Base-by-base conservation (phyloP, 1,139 yeast genomes). In the Barnettozyma hawaiiensis region DNA sequence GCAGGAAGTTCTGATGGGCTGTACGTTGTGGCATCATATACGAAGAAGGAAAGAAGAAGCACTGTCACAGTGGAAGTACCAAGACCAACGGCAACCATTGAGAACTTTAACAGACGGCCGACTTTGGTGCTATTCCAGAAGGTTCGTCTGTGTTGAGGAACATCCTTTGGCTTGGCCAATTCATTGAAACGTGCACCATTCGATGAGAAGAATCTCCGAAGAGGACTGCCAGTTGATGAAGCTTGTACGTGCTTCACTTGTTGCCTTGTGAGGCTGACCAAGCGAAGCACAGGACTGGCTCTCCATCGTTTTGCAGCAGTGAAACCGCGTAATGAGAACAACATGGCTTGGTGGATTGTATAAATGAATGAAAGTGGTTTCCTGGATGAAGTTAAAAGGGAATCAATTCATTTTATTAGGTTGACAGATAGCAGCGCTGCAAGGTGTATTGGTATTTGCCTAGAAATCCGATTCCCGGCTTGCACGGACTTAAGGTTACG, bases 21-120 rank as follows among this genome's bases (percentile, higher is more conserved):
- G 45, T 71, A 80, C 9, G 85, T 79, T n/a, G 81, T 72, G 21
- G 77, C 67, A 58, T 80, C 85, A 54, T 78, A 79, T 37, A 76
- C 53, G 60, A 80, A 78, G 58, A 79, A 75, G 1, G 67, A 72
- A 5, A 64, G 61, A 16, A 73, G 35, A 4, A 69, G 55, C 6
- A 62, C 46, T 3, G 62, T 56, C 20, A 72, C 47, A 1, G 74
- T 60, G 0, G 70, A 61, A 21, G 69, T 64, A n/a, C 71, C 58
- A n/a, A 66, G 48, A 29, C 76, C 76, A 22, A 65, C 52, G 4
- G 66, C 55, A 11, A 66, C 34, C 24, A 68, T 51, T 3, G 67
- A 52, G 42, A 53, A 58, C 42, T 56, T 64, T 20, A 64, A 14
- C 18, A 58, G 26, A 33, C 58, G 60, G 4, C 67, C 67, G 8